Evolutionary conservation across 192 early-diverging fungal species (phyloP), one percentile per base, ranked within the genome.

Genomic region (Podila horticola): DNA sequence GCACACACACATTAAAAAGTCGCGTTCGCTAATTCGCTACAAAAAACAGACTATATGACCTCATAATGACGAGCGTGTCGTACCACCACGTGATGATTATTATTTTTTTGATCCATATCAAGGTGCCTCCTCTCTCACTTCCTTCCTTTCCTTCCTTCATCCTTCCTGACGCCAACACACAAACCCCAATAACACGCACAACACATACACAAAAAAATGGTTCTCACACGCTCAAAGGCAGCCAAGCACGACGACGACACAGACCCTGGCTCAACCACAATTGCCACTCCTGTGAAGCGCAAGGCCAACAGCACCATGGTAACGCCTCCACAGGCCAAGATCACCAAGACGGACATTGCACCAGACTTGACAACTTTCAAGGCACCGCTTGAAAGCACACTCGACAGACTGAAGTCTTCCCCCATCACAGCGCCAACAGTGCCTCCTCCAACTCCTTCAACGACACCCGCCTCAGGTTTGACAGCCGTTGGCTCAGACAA

Each of bases 181-280:
- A 55, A 12, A 24, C 20, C 8, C 52, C 24, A 9, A 55, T 28
- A 50, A 58, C 7, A 62, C 66, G 19, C 62, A 67, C 45, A 13
- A 19, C 1, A 55, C 51, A 55, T 9, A 20, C 2, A 22, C 51
- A 55, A 17, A 24, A 24, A n/a, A 55, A 55, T 55, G 31, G 31
- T 33, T 41, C 62, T 41, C 28, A 50, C 66, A 62, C 62, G 66
- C 28, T 30, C 30, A 24, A 67, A 67, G n/a, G 2, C 30, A 31
- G 22, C 66, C 66, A 30, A 67, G 34, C 66, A n/a, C 12, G 30
- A 29, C 12, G 30, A 50, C 66, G 22, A 20, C 34, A 31, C 10
- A 6, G 17, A 67, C 30, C 62, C 52, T 30, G 19, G 12, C 9
- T 20, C n/a, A 62, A 62, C 17, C 31, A 67, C 66, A 45, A 50